Conservation (phyloP, 306 rosid species). For the Pachyrhizus erosus region DNA sequence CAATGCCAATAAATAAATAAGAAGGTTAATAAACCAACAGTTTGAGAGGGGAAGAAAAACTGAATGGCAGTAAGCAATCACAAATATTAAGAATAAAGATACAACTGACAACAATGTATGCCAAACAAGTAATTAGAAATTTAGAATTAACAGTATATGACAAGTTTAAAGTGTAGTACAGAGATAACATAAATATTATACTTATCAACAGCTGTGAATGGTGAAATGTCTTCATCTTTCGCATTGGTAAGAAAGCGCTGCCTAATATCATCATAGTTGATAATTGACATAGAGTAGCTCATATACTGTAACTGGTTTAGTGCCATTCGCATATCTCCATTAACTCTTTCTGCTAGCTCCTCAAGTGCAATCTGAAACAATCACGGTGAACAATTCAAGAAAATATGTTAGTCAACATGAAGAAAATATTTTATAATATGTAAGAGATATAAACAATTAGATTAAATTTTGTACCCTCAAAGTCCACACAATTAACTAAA, state of each 20-base stretch:
- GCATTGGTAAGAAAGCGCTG: conserved; percentile 72
- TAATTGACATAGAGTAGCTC: conserved; percentile 89
- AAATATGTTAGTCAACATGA: background rate
- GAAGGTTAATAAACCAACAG: background rate
- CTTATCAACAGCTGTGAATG: conserved; percentile 97
- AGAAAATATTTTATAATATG: background rate
- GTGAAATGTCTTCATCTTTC: conserved; percentile 97
- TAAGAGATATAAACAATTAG: background rate
- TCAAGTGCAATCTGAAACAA: conserved; percentile 82
- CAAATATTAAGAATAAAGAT: conserved; percentile 18
- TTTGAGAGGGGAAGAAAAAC: conserved; percentile 10
- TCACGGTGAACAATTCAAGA: conserved; percentile 6
- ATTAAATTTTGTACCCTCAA: conserved; percentile 20
- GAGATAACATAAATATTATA: conserved; percentile 47
- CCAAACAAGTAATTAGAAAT: conserved; percentile 32
- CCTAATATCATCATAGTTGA: conserved; percentile 83
- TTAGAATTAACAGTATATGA: conserved; percentile 14
- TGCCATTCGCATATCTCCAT: conserved; percentile 99
- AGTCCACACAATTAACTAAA: conserved; percentile 35
- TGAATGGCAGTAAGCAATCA: conserved; percentile 24
- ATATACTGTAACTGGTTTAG: conserved; percentile 90
- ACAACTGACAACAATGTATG: background rate
- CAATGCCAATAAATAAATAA: background rate
- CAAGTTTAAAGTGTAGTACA: background rate
- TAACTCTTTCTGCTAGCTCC: conserved; percentile 92